phyloP scores from a whole-genome alignment of 1,284 basidiomycete species.

The Erythrobasidium hasegawianum region DNA sequence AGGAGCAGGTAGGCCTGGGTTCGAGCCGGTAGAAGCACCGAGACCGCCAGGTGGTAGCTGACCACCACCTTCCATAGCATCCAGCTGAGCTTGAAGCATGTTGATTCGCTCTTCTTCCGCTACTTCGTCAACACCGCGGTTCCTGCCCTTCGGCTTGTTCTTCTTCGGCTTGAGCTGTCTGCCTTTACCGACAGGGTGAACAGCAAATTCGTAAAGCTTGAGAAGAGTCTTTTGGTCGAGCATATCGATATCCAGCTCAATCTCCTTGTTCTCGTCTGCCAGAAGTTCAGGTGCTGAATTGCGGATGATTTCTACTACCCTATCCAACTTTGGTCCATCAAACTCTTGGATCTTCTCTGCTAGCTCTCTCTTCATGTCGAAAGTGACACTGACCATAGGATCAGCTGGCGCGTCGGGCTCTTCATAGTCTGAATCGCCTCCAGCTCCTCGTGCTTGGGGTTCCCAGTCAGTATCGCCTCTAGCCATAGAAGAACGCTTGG shows the following conservation, averaged over 20 bases:
- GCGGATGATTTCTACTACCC: constrained; percentile 70
- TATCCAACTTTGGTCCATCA: constrained; percentile 49
- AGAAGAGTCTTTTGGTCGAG: constrained; percentile 76
- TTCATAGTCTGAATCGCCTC: constrained; percentile 18
- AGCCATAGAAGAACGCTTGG: constrained; percentile 28
- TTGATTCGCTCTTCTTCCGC: constrained; percentile 84
- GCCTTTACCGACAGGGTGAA: constrained; percentile 59
- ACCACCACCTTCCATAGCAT: constrained; percentile 62
- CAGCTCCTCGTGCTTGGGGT: constrained; percentile 18
- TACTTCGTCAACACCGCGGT: constrained; percentile 73
- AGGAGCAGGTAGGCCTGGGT: background rate
- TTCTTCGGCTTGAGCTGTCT: constrained; percentile 37
- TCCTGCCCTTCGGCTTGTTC: constrained; percentile 51
- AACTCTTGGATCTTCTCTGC: constrained; percentile 72
- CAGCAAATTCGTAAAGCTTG: constrained; percentile 89
- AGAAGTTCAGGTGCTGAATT: constrained; percentile 69
- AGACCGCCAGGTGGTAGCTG: constrained; percentile 42
- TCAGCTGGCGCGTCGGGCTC: constrained; percentile 30
- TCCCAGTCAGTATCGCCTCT: constrained; percentile 28
- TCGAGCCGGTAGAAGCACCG: background rate
- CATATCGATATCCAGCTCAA: constrained; percentile 90
- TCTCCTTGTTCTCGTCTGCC: constrained; percentile 79
- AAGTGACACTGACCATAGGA: constrained; percentile 59
- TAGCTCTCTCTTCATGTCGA: constrained; percentile 93
- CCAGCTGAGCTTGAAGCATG: constrained; percentile 73